phyloP scores from a whole-genome alignment of 1,139 yeast genomes.

The Blastobotrys petasosporus region DNA sequence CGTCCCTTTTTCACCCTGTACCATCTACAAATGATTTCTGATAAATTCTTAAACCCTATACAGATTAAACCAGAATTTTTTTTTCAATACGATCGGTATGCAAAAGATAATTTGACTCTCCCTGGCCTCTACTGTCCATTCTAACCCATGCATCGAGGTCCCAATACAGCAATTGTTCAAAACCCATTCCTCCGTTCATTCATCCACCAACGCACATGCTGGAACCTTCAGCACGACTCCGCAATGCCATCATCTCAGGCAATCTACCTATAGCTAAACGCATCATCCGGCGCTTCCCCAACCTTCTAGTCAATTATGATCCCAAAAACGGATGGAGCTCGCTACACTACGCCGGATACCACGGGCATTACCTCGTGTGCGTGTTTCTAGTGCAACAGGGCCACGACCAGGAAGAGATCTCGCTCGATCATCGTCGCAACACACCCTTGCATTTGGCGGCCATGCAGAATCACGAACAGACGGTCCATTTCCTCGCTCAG shows the following conservation, averaged over 20 bases:
- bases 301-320: slow-evolving; percentile 68
- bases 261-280: slow-evolving; percentile 68
- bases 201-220: slow-evolving; percentile 5
- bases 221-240: slow-evolving; percentile 43
- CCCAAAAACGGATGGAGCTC: slow-evolving; percentile 80
- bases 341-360: slow-evolving; percentile 76
- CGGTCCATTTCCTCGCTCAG: slow-evolving; percentile 73
- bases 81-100: too few relatives aligned
- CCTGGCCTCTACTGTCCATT: too few relatives aligned
- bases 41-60: too few relatives aligned
- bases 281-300: slow-evolving; percentile 66
- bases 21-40: too few relatives aligned
- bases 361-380: slow-evolving; percentile 76
- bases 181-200: too few relatives aligned
- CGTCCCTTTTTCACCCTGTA: too few relatives aligned
- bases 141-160: too few relatives aligned
- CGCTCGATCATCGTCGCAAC: slow-evolving; percentile 57
- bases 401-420: slow-evolving; percentile 45
- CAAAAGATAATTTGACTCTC: too few relatives aligned
- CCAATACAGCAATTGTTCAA: too few relatives aligned
- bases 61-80: too few relatives aligned
- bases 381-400: slow-evolving; percentile 47
- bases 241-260: slow-evolving; percentile 69
- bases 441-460: slow-evolving; percentile 78
- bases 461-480: slow-evolving; percentile 64